Conservation (phyloP, 2,329 filamentous ascomycete species). For the Verticillium nubilum region DNA sequence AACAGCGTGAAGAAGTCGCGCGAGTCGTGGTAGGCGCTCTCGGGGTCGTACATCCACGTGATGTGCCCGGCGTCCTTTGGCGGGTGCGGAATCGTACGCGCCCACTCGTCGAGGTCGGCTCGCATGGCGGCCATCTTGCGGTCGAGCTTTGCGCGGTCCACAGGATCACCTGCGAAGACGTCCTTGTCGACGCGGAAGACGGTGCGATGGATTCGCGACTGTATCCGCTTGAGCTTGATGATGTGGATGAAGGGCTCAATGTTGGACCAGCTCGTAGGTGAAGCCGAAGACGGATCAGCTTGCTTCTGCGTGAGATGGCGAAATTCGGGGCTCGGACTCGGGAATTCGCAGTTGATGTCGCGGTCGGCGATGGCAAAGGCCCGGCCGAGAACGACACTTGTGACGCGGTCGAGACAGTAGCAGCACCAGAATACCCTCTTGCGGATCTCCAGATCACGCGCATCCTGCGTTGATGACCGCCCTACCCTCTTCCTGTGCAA, state of each 20-base stretch:
- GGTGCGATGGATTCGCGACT: slow-evolving; percentile 14
- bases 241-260: slow-evolving; percentile 20
- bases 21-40: slow-evolving; percentile 17
- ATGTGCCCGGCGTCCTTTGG: slow-evolving; percentile 15
- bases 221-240: slow-evolving; percentile 16
- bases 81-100: slow-evolving; percentile 11
- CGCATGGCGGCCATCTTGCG: slow-evolving; percentile 14
- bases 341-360: slow-evolving; percentile 24
- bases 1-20: slow-evolving; percentile 19
- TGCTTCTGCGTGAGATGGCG: slow-evolving; percentile 14
- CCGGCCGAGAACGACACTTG: slow-evolving; percentile 24
- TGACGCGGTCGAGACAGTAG: slow-evolving; percentile 27
- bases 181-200: slow-evolving; percentile 17
- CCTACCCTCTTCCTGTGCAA: slow-evolving; percentile 17
- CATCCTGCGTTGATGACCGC: not conserved
- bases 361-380: slow-evolving; percentile 27
- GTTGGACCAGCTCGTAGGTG: slow-evolving; percentile 14
- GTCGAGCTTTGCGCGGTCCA: slow-evolving; percentile 8
- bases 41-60: slow-evolving; percentile 22
- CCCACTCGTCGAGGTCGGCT: slow-evolving; percentile 16
- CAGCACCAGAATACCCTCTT: slow-evolving; percentile 26
- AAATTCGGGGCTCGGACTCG: slow-evolving; percentile 15
- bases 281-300: not conserved
- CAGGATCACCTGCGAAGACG: slow-evolving; percentile 5
- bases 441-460: slow-evolving; percentile 18